Percentiles rank a stretch among this genome's conserved stretches.
These are phyloP conservation scores for Apiotrichum sp. DNA, from an alignment of 1,284 basidiomycete genomes.

Conservation along the genomic window DNA sequence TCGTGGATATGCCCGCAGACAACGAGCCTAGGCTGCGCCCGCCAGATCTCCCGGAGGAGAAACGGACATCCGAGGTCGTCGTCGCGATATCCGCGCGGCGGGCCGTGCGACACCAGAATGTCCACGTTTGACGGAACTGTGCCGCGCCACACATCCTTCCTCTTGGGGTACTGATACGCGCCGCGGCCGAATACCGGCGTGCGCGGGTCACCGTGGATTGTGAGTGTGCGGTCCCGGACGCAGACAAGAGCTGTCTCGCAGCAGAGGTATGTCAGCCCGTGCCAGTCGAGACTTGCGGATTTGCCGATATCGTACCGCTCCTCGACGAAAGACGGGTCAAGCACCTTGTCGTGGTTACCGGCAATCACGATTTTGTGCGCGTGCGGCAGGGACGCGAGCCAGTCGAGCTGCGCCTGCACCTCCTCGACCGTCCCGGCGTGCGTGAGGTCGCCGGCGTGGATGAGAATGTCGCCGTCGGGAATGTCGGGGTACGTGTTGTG, in stretches of 20 bases:
- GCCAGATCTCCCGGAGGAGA: neutral
- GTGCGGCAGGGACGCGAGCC: slow-evolving; percentile 6
- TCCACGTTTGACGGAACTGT: neutral
- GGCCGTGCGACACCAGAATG: neutral
- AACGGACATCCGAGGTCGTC: neutral
- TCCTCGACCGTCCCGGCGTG: neutral
- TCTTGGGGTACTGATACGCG: slow-evolving; percentile 1
- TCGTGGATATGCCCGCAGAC: neutral
- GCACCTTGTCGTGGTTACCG: slow-evolving; percentile 3
- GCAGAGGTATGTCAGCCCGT: slow-evolving; percentile 1
- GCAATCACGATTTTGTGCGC: slow-evolving; percentile 6
- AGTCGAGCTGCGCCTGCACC: slow-evolving; percentile 5
- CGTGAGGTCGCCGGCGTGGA: slow-evolving; percentile 6
- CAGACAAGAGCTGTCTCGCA: neutral
- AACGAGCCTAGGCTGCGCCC: neutral
- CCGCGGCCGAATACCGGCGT: neutral
- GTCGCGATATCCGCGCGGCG: slow-evolving; percentile 1
- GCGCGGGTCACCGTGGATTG: neutral
- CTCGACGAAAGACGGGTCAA: neutral
- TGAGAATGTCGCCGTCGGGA: slow-evolving; percentile 4
- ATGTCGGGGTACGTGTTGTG: neutral
- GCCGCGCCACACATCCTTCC: neutral
- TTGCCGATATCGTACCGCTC: neutral
- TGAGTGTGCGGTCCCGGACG: neutral
- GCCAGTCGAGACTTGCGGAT: neutral